A percentile compares a stretch with the other conserved stretches of the same genome.
Conservation (phyloP, 2,329 filamentous ascomycete genomes). For the Fusarium irregulare region DNA sequence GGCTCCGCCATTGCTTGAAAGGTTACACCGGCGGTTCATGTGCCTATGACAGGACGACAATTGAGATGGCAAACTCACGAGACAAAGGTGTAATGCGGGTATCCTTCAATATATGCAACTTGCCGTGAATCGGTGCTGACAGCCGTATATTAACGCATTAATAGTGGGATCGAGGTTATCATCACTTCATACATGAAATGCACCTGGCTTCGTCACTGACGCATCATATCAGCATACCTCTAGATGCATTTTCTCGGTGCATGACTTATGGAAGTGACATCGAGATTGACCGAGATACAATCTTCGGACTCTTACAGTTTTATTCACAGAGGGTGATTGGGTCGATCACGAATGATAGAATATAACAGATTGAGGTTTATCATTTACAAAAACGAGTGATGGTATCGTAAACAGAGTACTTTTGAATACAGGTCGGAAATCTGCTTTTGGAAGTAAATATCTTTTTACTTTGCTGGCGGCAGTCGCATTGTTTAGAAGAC, state of each 20-base stretch:
- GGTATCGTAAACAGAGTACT: neutral
- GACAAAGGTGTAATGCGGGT: conserved; percentile 2
- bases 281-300: neutral
- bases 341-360: too few species aligned
- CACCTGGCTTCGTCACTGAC: neutral
- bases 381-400: neutral
- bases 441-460: neutral
- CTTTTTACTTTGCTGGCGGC: neutral
- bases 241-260: neutral
- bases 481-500: conserved; percentile 55
- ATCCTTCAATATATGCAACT: neutral
- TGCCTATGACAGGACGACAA: neutral
- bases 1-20: neutral
- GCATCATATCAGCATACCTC: neutral
- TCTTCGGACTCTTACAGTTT: too few species aligned
- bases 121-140: neutral
- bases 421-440: neutral
- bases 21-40: conserved; percentile 4
- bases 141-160: neutral
- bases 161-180: neutral
- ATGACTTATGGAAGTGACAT: neutral
- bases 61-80: conserved; percentile 18
- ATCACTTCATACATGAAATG: neutral
- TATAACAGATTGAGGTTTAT: neutral
- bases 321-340: neutral